Evolutionary conservation across 495 filamentous ascomycete species (phyloP), one percentile per base, ranked within the genome.

Genomic region (Pyrenula aspistea): DNA sequence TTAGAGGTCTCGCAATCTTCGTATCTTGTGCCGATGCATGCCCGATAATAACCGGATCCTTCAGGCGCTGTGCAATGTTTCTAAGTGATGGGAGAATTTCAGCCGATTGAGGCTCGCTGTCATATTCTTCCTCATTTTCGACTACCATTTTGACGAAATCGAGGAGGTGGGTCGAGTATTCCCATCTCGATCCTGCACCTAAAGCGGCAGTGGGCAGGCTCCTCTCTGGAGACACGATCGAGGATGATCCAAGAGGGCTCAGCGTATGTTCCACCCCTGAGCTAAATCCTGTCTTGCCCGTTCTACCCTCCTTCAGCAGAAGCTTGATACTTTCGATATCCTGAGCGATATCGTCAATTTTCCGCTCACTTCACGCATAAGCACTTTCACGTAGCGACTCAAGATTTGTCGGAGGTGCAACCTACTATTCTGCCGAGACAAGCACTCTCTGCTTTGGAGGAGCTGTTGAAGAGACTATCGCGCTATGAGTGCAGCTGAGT

Each of bases 391-490:
- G 15, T 42, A 42, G 31, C 31, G 31, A 42, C 31, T 42, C 31
- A 42, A 42, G 31, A 42, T 42, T 42, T 15, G 31, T 42, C 31
- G 31, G 31, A 42, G 31, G 8, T 15, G 31, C 31, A 15, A 53
- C 61, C 51, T 54, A 65, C 63, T 64, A 66, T 57, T 66, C 55
- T 24, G 62, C 60, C 23, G 63, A 64, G 58, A 64, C 60, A 47
- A 66, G 24, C 22, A 66, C 56, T 49, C 62, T 62, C 57, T 66
- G 60, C 25, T 60, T 66, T 8, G 63, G 25, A 52, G 25, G 23
- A 11, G 55, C 54, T 12, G 59, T 24, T 25, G 31, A 64, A 15
- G 57, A 55, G 2, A 57, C 59, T 12, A 66, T 60, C n/a, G 59
- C 54, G 36, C 63, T 63, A 49, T 64, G 60, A 10, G 60, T 64